Base-by-base conservation (phyloP, 768 basidiomycete species). In the Rhodotorula kratochvilovae region DNA sequence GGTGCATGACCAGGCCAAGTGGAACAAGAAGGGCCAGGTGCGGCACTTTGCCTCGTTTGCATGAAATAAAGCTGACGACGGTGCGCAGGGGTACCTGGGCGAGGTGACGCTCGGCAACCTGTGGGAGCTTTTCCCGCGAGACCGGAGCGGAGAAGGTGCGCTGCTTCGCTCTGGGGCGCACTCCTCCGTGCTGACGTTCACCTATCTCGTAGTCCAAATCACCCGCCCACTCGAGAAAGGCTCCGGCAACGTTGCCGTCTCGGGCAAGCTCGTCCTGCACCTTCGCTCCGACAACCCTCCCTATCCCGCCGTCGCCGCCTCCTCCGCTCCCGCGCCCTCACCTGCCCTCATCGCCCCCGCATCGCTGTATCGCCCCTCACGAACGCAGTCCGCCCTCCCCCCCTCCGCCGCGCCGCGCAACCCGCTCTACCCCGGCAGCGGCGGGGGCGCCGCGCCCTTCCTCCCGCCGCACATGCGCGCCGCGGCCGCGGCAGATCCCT, bases 231-330 rank as follows among this genome's bases (percentile, higher is more conserved):
- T 75, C 27, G 70, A 69, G 31, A 75, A 75, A 23, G 63, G 67
- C 0, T 48, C 64, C 17, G 73, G 68, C 17, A 75, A 75, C 46
- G 48, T 67, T 13, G 73, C 73, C 29, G 73, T 75, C 25, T 64
- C 66, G 19, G 73, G 73, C 42, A 36, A 31, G 10, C 46, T 75
- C 23, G 48, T 68, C 17, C 35, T 75, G 5, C 25, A 33, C 6
- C 8, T 75, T 46, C 39, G 54, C 10, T 43, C 66, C 3, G 33
- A 51, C 50, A 58, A 57, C 13, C 55, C 39, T 5, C 62, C 71
- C 12, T 51, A 66, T 5, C 53, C 25, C 12, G 42, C 42, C 27
- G 11, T 42, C 11, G 5, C 60, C 21, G 7, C 29, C 19, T 4
- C 31, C 31, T 12, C 33, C 54, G 0, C 39, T 17, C 33, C 33